These are phyloP conservation scores for Mrakia frigida DNA, from an alignment of 768 basidiomycete species.

Conservation along the genomic window DNA sequence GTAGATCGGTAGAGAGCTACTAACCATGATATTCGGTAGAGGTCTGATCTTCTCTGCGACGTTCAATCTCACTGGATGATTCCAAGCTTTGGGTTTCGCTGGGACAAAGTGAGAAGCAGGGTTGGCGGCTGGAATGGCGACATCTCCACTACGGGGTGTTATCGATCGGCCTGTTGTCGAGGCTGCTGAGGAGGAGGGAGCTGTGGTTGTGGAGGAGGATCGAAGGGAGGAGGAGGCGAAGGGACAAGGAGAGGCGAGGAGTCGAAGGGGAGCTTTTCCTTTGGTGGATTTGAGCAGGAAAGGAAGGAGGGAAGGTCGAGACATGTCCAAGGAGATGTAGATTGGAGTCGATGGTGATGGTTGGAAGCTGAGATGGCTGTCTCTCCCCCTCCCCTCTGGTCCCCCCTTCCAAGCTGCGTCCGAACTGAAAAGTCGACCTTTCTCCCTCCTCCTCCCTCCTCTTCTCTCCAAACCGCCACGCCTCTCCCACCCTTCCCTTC, in stretches of 20 bases:
- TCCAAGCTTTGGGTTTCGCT: constrained; percentile 6
- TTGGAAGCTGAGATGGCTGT: neutral
- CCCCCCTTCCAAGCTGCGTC: neutral
- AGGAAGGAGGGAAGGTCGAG: neutral
- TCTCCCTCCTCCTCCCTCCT: neutral
- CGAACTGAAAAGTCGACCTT: neutral
- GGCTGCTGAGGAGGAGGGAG: neutral
- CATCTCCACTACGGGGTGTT: neutral
- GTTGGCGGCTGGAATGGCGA: neutral
- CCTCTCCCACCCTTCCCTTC: neutral
- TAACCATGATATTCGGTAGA: constrained; percentile 15
- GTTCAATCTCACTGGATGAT: constrained; percentile 16
- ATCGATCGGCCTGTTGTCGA: neutral
- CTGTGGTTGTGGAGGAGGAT: neutral
- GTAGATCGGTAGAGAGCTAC: neutral
- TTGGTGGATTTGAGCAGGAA: neutral
- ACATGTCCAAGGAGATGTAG: neutral
- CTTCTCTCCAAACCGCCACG: neutral
- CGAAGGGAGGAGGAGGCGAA: neutral
- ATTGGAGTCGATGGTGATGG: neutral
- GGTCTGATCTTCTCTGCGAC: neutral
- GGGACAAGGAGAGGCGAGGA: neutral
- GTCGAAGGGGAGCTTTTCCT: constrained; percentile 1
- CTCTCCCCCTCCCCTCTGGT: neutral
- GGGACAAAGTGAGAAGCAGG: neutral